Conservation (phyloP, 495 filamentous ascomycete species). For the Xylaria cubensis region DNA sequence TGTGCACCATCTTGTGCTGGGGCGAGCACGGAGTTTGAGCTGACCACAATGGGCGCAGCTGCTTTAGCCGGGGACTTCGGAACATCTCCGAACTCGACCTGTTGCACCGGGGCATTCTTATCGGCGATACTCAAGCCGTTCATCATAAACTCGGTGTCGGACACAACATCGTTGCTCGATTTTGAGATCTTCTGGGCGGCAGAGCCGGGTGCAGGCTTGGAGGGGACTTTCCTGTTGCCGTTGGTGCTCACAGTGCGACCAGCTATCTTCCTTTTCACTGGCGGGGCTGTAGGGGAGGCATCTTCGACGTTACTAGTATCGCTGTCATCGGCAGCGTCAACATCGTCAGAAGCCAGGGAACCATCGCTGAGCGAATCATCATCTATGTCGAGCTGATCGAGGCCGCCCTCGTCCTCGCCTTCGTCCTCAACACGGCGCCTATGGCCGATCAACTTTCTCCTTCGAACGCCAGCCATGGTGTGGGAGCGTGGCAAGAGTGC, state of each 20-base stretch:
- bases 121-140: constrained; percentile 76
- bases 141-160: constrained; percentile 89
- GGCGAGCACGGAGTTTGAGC: constrained; percentile 45
- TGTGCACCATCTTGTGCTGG: constrained; percentile 43
- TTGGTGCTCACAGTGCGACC: constrained; percentile 51
- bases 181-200: constrained; percentile 48
- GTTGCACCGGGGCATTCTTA: constrained; percentile 58
- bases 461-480: constrained; percentile 65
- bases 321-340: constrained; percentile 79
- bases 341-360: constrained; percentile 75
- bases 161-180: constrained; percentile 44
- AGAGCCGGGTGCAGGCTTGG: constrained; percentile 37
- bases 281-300: constrained; percentile 58
- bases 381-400: constrained; percentile 68
- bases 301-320: constrained; percentile 73
- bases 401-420: constrained; percentile 74
- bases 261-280: constrained; percentile 44
- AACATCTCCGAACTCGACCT: constrained; percentile 72
- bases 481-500: constrained; percentile 17
- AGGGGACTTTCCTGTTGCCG: constrained; percentile 45
- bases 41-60: constrained; percentile 54
- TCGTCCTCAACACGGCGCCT: constrained; percentile 83
- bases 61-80: constrained; percentile 41
- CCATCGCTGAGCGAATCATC: constrained; percentile 87
- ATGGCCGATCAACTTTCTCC: constrained; percentile 76